Evolutionary conservation across 2,329 filamentous ascomycete species (phyloP).

Genomic region (Cercospora sp.): DNA sequence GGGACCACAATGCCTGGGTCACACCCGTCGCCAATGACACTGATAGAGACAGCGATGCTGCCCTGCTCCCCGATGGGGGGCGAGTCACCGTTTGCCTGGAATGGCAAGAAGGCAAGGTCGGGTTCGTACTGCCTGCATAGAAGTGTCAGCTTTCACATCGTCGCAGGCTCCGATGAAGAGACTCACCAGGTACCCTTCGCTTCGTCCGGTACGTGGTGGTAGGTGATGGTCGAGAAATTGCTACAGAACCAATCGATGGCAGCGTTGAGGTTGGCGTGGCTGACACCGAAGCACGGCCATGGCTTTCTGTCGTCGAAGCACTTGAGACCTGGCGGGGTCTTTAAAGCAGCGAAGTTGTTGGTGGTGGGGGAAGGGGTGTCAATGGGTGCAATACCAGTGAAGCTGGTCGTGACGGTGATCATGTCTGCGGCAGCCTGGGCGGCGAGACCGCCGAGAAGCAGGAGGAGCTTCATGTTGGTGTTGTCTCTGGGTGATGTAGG

Average conservation of each 20-base stretch:
- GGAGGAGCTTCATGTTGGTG: neutral
- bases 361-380: neutral
- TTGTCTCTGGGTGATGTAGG: neutral
- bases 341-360: neutral
- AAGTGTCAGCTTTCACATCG: neutral
- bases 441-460: neutral
- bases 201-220: neutral
- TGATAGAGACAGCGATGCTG: constrained; percentile 9
- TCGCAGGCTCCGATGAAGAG: neutral
- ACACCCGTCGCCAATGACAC: neutral
- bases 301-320: constrained; percentile 14
- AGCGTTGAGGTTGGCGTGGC: neutral
- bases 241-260: constrained; percentile 18
- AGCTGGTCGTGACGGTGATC: neutral
- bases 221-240: neutral
- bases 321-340: constrained; percentile 4
- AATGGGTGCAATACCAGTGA: neutral
- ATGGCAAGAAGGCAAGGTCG: neutral
- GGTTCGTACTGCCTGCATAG: neutral
- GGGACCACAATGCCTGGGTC: neutral
- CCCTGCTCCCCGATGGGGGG: neutral
- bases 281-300: constrained; percentile 16
- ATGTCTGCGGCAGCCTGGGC: neutral
- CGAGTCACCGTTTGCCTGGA: neutral
- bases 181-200: constrained; percentile 5